Conservation (phyloP, 495 filamentous ascomycete species). For the Hypoxylon subgilvum region DNA sequence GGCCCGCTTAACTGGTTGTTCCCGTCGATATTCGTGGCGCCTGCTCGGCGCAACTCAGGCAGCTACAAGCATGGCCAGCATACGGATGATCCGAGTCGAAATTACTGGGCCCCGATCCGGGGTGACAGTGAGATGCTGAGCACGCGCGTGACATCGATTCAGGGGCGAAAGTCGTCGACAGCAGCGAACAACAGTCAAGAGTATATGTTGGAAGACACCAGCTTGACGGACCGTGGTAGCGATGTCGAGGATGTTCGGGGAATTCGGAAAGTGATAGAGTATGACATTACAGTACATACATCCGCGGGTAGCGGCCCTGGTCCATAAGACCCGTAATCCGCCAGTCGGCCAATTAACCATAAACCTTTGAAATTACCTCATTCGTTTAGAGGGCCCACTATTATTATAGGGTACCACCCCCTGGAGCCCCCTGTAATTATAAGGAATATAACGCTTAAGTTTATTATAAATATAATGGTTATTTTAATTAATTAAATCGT, state of each 20-base stretch:
- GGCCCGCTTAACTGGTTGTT: slow-evolving; percentile 32
- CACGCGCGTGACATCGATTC: slow-evolving; percentile 29
- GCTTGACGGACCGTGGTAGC: slow-evolving; percentile 7
- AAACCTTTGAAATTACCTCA: no score
- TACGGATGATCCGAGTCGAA: slow-evolving; percentile 20
- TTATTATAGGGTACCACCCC: no score
- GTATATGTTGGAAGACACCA: slow-evolving; percentile 26
- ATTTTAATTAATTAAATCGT: no score
- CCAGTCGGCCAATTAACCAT: no score
- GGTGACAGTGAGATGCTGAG: slow-evolving; percentile 30
- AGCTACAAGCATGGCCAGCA: slow-evolving; percentile 15
- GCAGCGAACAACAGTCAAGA: slow-evolving; percentile 17
- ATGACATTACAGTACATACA: slow-evolving; percentile 34
- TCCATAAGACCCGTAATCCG: no score
- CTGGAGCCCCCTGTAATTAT: no score
- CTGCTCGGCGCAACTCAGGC: slow-evolving; percentile 10
- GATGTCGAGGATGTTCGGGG: slow-evolving; percentile 24
- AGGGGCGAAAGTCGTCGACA: slow-evolving; percentile 5
- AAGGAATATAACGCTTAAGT: no score
- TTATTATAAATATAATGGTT: no score
- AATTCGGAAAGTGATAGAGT: slow-evolving; percentile 34
- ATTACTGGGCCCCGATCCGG: slow-evolving; percentile 20
- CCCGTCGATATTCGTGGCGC: slow-evolving; percentile 23
- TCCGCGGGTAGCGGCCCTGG: slow-evolving; percentile 8
- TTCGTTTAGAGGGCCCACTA: no score